These are phyloP conservation scores for Hygrocybe coccinea DNA, from an alignment of 768 basidiomycete genomes.

Conservation along the genomic window DNA sequence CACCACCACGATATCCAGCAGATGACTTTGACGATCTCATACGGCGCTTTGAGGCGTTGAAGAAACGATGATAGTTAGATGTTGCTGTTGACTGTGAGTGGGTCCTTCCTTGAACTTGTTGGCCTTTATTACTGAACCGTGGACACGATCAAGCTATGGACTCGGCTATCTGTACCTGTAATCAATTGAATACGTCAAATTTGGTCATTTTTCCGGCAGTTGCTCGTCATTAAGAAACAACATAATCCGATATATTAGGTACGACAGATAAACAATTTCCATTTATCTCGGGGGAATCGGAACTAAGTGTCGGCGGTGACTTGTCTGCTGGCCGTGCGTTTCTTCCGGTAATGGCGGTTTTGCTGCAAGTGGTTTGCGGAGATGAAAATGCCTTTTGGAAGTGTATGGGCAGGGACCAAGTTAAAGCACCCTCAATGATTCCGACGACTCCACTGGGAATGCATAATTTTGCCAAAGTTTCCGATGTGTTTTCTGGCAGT, in stretches of 20 bases:
- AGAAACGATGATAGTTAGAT: slow-evolving; percentile 54
- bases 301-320: background rate
- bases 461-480: too few species aligned
- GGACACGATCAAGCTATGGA: background rate
- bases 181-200: background rate
- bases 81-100: background rate
- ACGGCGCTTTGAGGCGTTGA: slow-evolving; percentile 80
- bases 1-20: slow-evolving; percentile 41
- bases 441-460: too few species aligned
- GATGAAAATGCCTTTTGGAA: too few species aligned
- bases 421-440: too few species aligned
- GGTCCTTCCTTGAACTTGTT: background rate
- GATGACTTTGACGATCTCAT: slow-evolving; percentile 67
- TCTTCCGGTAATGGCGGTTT: background rate
- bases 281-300: background rate
- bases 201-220: background rate
- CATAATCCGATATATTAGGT: background rate
- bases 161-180: background rate
- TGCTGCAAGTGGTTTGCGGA: too few species aligned
- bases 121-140: background rate
- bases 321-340: slow-evolving; percentile 2
- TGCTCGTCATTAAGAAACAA: background rate
- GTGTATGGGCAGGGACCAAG: too few species aligned
- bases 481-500: background rate
- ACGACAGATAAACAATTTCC: too few species aligned